Evolutionary conservation across 768 basidiomycete species (phyloP).

Genomic region (Tylopilus sp.): DNA sequence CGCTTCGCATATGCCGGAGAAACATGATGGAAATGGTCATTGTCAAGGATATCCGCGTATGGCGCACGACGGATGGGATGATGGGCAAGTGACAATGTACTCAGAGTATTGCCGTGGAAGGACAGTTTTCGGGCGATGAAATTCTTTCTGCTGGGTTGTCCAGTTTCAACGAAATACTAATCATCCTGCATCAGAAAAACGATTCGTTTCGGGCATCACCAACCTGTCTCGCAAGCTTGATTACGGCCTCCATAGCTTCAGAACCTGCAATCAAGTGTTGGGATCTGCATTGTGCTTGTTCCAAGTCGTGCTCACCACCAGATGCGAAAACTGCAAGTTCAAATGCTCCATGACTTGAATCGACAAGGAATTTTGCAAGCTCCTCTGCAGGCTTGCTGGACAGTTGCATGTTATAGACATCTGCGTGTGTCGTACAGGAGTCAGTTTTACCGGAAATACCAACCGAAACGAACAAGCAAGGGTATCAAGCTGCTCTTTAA

Average conservation of each 20-base stretch:
- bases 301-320: conserved; percentile 50
- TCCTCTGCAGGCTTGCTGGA: conserved; percentile 80
- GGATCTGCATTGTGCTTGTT: background rate
- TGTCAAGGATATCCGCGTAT: conserved; percentile 63
- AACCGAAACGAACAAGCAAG: conserved; percentile 57
- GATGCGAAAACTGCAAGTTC: conserved; percentile 67
- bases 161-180: conserved; percentile 69
- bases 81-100: conserved; percentile 62
- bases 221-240: conserved; percentile 80
- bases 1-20: conserved; percentile 84
- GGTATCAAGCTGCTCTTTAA: conserved; percentile 78
- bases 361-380: conserved; percentile 63
- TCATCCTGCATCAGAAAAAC: conserved; percentile 7
- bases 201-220: conserved; percentile 2
- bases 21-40: conserved; percentile 74
- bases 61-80: conserved; percentile 67
- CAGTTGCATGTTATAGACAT: conserved; percentile 85
- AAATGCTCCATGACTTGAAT: conserved; percentile 72
- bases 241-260: conserved; percentile 85
- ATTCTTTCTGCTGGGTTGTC: conserved; percentile 67
- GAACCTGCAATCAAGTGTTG: conserved; percentile 50
- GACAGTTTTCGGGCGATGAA: conserved; percentile 78
- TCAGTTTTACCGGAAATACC: background rate
- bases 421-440: conserved; percentile 33
- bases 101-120: conserved; percentile 83